Base-by-base conservation (phyloP, 1,284 basidiomycete genomes). In the Nidula niveotomentosa region DNA sequence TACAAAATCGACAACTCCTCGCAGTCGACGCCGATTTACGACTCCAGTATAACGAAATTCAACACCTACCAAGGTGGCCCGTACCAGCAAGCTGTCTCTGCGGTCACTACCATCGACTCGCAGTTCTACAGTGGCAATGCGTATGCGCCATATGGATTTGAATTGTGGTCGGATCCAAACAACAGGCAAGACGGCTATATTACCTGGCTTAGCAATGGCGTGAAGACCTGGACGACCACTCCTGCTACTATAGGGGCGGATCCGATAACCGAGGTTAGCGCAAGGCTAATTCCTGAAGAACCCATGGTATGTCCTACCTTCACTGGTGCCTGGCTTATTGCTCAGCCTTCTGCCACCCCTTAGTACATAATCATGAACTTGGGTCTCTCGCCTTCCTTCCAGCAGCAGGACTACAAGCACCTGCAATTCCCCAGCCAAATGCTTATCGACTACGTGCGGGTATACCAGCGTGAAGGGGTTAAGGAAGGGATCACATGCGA, bases 71-170 rank as follows among this genome's bases (percentile, higher is more conserved):
- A 78, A 51, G 94, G 94, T 23, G 89, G 88, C 35, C 66, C 74
- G 10, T 93, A 79, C 67, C 94, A 96, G 69, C 90, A 96, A 70
- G 90, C 91, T 13, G 67, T 89, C 17, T 91, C 88, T 2, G 84
- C 81, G 7, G 62, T 93, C 53, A 80, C 82, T 6, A 76, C 78
- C 58, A 77, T 89, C 54, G 75, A 80, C 58, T 76, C 72, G 53
- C 62, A 72, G 44, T 73, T 81, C 50, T 92, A 92, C 61, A 74
- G 76, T 51, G 80, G 77, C 18, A 66, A 75, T 44, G 69, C 63
- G 5, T 91, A 79, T 63, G 76, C 74, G 2, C 70, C 78, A 1
- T 93, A 90, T 66, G 91, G 80, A 0, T 84, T 84, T 59, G 93
- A 94, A 69, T 91, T 82, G 73, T 91, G 83, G 79, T 83, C 85